These are phyloP conservation scores for Boletus pseudopeckii DNA, from an alignment of 768 basidiomycete genomes.

Conservation along the genomic window DNA sequence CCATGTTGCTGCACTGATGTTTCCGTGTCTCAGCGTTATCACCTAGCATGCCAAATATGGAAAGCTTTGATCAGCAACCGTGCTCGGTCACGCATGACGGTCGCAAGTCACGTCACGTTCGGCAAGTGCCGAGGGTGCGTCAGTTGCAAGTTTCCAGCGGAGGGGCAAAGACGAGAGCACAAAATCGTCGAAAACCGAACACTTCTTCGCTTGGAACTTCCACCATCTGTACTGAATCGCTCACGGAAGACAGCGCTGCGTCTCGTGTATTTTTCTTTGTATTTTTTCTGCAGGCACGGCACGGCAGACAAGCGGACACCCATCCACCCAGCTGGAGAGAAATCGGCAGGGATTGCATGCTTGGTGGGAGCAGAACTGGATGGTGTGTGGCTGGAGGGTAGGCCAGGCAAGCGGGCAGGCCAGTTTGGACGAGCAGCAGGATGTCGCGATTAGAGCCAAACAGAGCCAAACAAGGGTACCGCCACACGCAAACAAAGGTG, in stretches of 20 bases:
- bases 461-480: slow-evolving; percentile 24
- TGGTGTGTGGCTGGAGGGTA: slow-evolving; percentile 15
- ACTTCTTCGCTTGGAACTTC: slow-evolving; percentile 34
- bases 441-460: slow-evolving; percentile 22
- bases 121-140: slow-evolving; percentile 25
- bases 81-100: slow-evolving; percentile 6
- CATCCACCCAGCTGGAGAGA: background rate
- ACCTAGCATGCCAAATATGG: slow-evolving; percentile 18
- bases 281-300: slow-evolving; percentile 2
- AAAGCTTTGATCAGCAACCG: slow-evolving; percentile 15
- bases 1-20: background rate
- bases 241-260: background rate
- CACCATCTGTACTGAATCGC: slow-evolving; percentile 23
- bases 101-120: slow-evolving; percentile 22
- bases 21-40: background rate
- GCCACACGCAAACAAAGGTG: slow-evolving; percentile 31
- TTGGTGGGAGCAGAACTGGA: background rate
- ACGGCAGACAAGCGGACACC: background rate
- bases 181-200: slow-evolving; percentile 24
- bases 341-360: background rate
- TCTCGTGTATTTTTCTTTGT: background rate
- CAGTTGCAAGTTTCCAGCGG: slow-evolving; percentile 23
- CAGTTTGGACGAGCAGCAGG: slow-evolving; percentile 23
- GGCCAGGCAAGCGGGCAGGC: slow-evolving; percentile 24
- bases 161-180: slow-evolving; percentile 19